Evolutionary conservation across 352 stramenopile species (phyloP).

Genomic region (Globisporangium nodosum): DNA sequence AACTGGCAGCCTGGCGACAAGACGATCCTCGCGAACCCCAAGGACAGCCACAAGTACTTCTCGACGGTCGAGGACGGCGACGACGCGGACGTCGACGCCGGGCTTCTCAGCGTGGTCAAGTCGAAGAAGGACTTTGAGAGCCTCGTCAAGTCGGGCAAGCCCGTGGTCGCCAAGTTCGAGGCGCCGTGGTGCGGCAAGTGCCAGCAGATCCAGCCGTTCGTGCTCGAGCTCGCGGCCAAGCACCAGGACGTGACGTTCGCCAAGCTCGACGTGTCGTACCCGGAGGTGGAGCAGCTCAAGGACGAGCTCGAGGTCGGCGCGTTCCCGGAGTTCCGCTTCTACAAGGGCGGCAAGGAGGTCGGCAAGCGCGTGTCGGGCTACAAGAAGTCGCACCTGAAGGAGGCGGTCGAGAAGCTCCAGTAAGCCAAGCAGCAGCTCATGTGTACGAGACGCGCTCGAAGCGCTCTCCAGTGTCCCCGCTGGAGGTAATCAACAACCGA

Average conservation of each 20-base stretch:
- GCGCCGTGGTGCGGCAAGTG: slow-evolving; percentile 88
- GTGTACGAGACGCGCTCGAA: no score
- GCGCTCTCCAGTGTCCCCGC: background rate
- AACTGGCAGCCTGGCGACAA: slow-evolving; percentile 91
- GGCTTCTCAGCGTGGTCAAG: slow-evolving; percentile 51
- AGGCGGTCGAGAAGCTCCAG: slow-evolving; percentile 50
- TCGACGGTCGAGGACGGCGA: slow-evolving; percentile 43
- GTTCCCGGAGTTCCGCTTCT: slow-evolving; percentile 84
- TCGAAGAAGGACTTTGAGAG: slow-evolving; percentile 55
- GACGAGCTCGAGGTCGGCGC: slow-evolving; percentile 62
- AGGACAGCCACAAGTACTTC: slow-evolving; percentile 81
- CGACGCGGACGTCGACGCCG: slow-evolving; percentile 26
- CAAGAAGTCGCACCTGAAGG: slow-evolving; percentile 82
- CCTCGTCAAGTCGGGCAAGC: slow-evolving; percentile 62
- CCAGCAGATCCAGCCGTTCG: slow-evolving; percentile 73
- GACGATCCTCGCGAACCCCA: slow-evolving; percentile 82
- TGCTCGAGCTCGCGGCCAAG: slow-evolving; percentile 60
- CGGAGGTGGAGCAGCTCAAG: slow-evolving; percentile 72
- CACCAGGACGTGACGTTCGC: slow-evolving; percentile 71
- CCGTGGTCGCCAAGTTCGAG: slow-evolving; percentile 77
- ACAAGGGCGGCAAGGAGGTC: slow-evolving; percentile 77
- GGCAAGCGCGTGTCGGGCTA: slow-evolving; percentile 69
- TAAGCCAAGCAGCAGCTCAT: slow-evolving; percentile 9
- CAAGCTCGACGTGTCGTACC: slow-evolving; percentile 69
- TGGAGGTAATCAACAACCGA: background rate